A percentile compares a stretch with the other conserved stretches of the same genome.
These are phyloP conservation scores for Escallonia rubra DNA, from an alignment of 129 eudicot species.

Conservation along the genomic window DNA sequence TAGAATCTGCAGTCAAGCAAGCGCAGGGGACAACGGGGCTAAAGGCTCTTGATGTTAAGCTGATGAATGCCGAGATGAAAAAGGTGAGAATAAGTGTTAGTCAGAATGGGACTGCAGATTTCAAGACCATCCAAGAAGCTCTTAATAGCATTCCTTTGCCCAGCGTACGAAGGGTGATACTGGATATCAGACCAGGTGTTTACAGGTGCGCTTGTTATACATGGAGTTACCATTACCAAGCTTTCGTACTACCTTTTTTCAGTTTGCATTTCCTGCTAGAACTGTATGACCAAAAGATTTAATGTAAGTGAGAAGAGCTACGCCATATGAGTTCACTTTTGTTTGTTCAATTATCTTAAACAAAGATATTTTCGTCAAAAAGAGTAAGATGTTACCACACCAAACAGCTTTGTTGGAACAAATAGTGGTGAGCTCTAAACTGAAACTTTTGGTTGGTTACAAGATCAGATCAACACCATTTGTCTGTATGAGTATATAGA, in stretches of 20 bases:
- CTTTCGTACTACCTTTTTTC: too few species aligned
- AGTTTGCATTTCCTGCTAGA: too few species aligned
- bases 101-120: conserved; percentile 36
- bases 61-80: conserved; percentile 38
- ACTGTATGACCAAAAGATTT: too few species aligned
- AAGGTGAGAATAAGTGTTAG: conserved; percentile 21
- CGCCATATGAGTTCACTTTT: too few species aligned
- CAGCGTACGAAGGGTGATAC: conserved; percentile 28
- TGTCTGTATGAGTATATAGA: too few species aligned
- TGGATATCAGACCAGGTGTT: conserved; percentile 40
- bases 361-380: too few species aligned
- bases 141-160: conserved; percentile 23
- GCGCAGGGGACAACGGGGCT: neutral
- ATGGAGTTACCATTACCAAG: too few species aligned
- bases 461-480: too few species aligned
- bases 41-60: conserved; percentile 9
- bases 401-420: too few species aligned
- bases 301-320: too few species aligned
- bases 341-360: too few species aligned
- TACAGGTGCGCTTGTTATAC: conserved; percentile 25
- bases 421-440: neutral
- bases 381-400: too few species aligned
- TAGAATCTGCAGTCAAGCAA: neutral
- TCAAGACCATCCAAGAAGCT: conserved; percentile 41
- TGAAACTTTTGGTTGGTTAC: neutral